Base-by-base conservation (phyloP, 192 early-diverging fungal species). In the Rhizophagus prolifer region DNA sequence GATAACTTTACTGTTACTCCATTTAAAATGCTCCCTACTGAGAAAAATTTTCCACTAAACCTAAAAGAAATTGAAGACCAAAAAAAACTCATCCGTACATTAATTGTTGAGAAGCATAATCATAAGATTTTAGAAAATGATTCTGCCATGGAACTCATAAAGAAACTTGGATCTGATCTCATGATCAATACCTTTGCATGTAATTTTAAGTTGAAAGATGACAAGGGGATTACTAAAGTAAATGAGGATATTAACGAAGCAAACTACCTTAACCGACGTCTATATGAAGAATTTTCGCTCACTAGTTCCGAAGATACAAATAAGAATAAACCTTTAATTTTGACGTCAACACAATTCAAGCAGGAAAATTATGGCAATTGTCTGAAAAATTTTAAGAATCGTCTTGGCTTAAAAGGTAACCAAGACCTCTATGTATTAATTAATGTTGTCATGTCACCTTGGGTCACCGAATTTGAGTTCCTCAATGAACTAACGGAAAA, bases 141-240 rank as follows among this genome's bases (percentile, higher is more conserved):
- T 26, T 2, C 0, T 13, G 62, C 62, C 28, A 63, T 0, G 7
- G 23, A 63, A 0, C 62, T 63, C 12, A 63, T 63, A 10, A 63
- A 63, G 25, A 4, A 63, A 13, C 62, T 63, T 63, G 62, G 62
- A 12, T 63, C 62, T 63, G 62, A 63, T 63, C 62, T 63, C 25
- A 63, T 28, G 25, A 13, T 63, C 2, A 63, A 63, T 8, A 28
- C 62, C 3, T 63, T 63, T 13, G 62, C 25, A 28, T 63, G 62
- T 28, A 63, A 63, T 9, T 63, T 63, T 26, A 63, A 63, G 7
- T 10, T 63, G 13, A 28, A 63, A 44, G 12, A 44, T 12, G 2
- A 2, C 1, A 13, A 44, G 41, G 10, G 2, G 4, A 2, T 44
- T 2, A 1, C 3, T 26, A 63, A 63, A 26, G 12, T 63, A 13